A percentile compares a stretch with the other conserved stretches of the same genome.
phyloP scores from a whole-genome alignment of 768 basidiomycete species.

The Tylopilus cervinicoccineus region DNA sequence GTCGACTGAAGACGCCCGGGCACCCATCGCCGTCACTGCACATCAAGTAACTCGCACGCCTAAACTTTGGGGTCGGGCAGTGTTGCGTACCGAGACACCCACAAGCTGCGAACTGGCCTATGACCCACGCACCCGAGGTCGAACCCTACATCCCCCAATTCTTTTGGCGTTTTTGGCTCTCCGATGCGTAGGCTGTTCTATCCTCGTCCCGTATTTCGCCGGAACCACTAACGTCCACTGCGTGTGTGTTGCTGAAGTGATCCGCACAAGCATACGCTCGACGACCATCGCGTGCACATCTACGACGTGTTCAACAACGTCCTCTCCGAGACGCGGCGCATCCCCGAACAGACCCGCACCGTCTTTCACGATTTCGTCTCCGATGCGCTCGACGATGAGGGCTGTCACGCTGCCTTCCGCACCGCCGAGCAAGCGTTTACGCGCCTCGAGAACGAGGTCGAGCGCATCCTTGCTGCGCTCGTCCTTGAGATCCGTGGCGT shows the following conservation, averaged over 20 bases:
- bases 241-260: constrained; percentile 12
- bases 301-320: constrained; percentile 52
- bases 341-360: constrained; percentile 31
- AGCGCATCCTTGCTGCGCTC: constrained; percentile 36
- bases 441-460: constrained; percentile 41
- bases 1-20: too few relatives aligned
- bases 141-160: constrained; percentile 44
- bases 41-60: neutral
- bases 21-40: too few relatives aligned
- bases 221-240: neutral
- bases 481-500: constrained; percentile 30
- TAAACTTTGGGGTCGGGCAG: neutral
- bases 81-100: neutral
- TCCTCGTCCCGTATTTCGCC: neutral
- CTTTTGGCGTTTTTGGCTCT: constrained; percentile 49
- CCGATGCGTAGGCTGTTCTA: constrained; percentile 33
- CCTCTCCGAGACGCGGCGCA: constrained; percentile 42
- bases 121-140: constrained; percentile 15
- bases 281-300: constrained; percentile 42
- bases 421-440: constrained; percentile 43
- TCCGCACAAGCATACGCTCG: constrained; percentile 27
- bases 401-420: constrained; percentile 34
- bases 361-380: constrained; percentile 42
- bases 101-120: neutral
- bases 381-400: constrained; percentile 33